Evolutionary conservation across 2,329 filamentous ascomycete genomes (phyloP).

Genomic region (Xylariaceae sp.): DNA sequence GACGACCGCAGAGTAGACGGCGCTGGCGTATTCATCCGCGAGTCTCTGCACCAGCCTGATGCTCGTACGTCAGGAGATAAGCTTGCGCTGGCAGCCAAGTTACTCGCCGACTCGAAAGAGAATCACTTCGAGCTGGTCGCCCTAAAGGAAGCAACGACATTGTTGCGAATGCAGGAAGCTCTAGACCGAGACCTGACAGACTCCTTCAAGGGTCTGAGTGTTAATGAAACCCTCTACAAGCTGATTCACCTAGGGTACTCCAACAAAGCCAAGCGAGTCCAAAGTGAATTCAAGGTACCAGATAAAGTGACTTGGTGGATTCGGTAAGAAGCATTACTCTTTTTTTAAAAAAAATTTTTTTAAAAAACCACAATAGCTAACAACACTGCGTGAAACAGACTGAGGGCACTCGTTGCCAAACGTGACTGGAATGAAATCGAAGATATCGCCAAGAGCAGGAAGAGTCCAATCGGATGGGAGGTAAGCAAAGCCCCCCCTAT

Average conservation of each 20-base stretch:
- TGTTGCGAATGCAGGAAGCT: slow-evolving; percentile 79
- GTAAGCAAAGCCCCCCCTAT: slow-evolving; percentile 42
- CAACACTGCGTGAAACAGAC: slow-evolving; percentile 40
- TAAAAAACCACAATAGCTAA: neutral
- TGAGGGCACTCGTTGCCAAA: slow-evolving; percentile 83
- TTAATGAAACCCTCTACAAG: slow-evolving; percentile 90
- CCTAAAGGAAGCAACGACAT: slow-evolving; percentile 70
- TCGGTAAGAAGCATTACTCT: slow-evolving; percentile 38
- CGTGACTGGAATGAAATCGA: slow-evolving; percentile 91
- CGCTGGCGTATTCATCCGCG: slow-evolving; percentile 77
- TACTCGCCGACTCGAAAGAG: slow-evolving; percentile 80
- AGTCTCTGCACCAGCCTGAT: slow-evolving; percentile 70
- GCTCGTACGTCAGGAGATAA: slow-evolving; percentile 72
- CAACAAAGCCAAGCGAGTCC: slow-evolving; percentile 79
- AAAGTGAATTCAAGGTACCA: slow-evolving; percentile 85
- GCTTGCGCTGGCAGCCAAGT: slow-evolving; percentile 75
- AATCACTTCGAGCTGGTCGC: slow-evolving; percentile 65
- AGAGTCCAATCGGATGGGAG: slow-evolving; percentile 95
- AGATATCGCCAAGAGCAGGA: slow-evolving; percentile 70
- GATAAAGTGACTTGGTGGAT: slow-evolving; percentile 90
- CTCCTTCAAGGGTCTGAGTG: slow-evolving; percentile 72
- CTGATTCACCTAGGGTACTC: slow-evolving; percentile 76
- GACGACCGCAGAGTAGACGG: slow-evolving; percentile 88
- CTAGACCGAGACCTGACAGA: slow-evolving; percentile 79
- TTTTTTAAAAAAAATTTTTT: neutral